Evolutionary conservation across 495 filamentous ascomycete genomes (phyloP), one percentile per base, ranked within the genome.

Genomic region (Penicillium cosmopolitanum): DNA sequence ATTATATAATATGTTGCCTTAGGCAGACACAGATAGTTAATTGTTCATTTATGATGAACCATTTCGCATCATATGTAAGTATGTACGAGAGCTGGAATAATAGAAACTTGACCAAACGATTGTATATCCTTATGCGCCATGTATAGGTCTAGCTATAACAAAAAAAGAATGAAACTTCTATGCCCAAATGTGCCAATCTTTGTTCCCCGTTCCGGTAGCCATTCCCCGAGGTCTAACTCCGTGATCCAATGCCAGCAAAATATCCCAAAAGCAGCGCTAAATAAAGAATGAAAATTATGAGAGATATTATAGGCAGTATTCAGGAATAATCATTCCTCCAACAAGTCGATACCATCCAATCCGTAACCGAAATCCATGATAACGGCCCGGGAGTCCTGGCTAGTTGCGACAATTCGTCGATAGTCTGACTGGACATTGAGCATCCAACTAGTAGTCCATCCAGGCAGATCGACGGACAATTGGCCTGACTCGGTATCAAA

Each of bases 401-500:
- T 93, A 0, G 96, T 96, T 55, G 90, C 91, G 46, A 98, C 88
- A 56, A 98, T 93, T 36, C 95, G 84, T 50, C 94, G 81, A 70
- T 97, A 97, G 71, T 98, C 95, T 34, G 89, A 89, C 77, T 98
- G 97, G 25, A 96, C 95, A 59, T 89, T 91, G 43, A 98, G 74
- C 65, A 97, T 96, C 96, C 96, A 98, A 66, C 92, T 96, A 15
- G 88, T 88, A 40, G 96, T 95, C 91, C 92, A 98, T 54, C 89
- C 87, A 16, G 90, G 89, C 60, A 96, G 90, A 58, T 90, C 84
- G 51, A 93, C 82, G 33, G 91, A 81, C 40, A 87, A 77, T 48
- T 85, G 78, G 31, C 93, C 93, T 5, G 85, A 86, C 48, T 87
- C 84, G 64, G 92, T 84, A 63, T 96, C 90, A 70, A 89, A 97